Evolutionary conservation across 2,329 filamentous ascomycete species (phyloP), one percentile per base, ranked within the genome.

Genomic region (Cladosporium austrohemisphaericum): DNA sequence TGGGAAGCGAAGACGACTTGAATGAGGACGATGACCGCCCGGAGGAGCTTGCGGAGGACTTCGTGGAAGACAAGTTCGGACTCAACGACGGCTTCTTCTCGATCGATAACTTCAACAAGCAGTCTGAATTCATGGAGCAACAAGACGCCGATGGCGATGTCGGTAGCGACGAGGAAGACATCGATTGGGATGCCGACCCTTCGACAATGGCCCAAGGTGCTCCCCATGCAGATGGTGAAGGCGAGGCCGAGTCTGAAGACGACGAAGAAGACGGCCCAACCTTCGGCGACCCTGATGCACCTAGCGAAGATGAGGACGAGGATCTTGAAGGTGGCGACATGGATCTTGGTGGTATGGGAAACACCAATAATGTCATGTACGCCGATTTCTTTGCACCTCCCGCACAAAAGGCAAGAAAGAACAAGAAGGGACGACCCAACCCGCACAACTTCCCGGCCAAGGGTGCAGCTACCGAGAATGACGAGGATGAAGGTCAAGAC

Each of bases 1-100:
- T 58, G 22, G 57, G 62, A 26, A 56, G 53, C 20, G 57, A 59
- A 22, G 60, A 62, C 31, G 74, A 76, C 1, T 76, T 77, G 2
- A 57, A 58, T 22, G 61, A 64, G 26, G 75, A 77, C 1, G 76
- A 77, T 2, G 74, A 72, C 1, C 69, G 70, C 9, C 71, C 76
- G 3, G 76, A 77, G 16, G 71, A 75, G 36, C 66, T 72, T 4
- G 67, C 71, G 1, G 77, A 78, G 41, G 78, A 79, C 31, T 84
- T 85, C 52, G 72, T 82, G 7, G 76, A 84, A 58, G 90, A 97
- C 62, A 83, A 83, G 3, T 78, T 93, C 63, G 89, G 90, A 5
- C 80, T 98, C 25, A 97, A 98, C 62, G 93, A 98, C 64, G 92
- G 90, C 4, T 98, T 98, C 73, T 98, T 98, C 72, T 95, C 89